Conservation (phyloP, 176 grass and related monocot species). For the Oryza longistaminata region DNA sequence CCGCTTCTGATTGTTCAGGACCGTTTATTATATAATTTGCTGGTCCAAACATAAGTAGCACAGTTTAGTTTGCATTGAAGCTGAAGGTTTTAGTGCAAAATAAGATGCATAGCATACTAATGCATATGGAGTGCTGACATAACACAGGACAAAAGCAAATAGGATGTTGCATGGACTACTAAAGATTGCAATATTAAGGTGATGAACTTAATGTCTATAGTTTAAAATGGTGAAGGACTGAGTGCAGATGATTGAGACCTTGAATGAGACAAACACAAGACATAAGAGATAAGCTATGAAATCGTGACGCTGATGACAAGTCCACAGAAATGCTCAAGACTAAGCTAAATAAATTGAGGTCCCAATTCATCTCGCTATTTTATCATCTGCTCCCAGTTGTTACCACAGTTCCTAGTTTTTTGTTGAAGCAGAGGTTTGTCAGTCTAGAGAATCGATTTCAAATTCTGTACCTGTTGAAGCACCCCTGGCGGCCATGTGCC, state of each 20-base stretch:
- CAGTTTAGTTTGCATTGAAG: slow-evolving; percentile 3
- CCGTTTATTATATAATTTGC: slow-evolving; percentile 54
- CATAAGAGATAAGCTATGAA: neutral
- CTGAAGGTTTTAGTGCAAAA: neutral
- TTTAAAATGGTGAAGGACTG: neutral
- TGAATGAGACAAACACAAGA: neutral
- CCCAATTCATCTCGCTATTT: slow-evolving; percentile 8
- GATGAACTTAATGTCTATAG: neutral
- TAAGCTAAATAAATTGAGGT: neutral
- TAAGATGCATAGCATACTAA: neutral
- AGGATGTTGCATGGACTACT: neutral
- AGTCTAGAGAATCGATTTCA: neutral
- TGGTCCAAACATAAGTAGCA: slow-evolving; percentile 33
- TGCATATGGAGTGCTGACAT: neutral
- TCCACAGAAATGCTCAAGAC: neutral
- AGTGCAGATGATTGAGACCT: neutral
- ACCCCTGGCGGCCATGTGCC: slow-evolving; percentile 62
- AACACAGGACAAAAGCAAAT: neutral
- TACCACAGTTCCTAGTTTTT: neutral
- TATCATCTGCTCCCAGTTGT: neutral
- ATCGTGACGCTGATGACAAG: neutral
- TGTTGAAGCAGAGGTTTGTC: neutral
- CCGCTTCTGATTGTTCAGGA: slow-evolving; percentile 26
- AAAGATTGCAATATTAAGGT: neutral
- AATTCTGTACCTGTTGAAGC: slow-evolving; percentile 64